Evolutionary conservation across 352 stramenopile species (phyloP).

Genomic region (Globisporangium cylindrosporum): DNA sequence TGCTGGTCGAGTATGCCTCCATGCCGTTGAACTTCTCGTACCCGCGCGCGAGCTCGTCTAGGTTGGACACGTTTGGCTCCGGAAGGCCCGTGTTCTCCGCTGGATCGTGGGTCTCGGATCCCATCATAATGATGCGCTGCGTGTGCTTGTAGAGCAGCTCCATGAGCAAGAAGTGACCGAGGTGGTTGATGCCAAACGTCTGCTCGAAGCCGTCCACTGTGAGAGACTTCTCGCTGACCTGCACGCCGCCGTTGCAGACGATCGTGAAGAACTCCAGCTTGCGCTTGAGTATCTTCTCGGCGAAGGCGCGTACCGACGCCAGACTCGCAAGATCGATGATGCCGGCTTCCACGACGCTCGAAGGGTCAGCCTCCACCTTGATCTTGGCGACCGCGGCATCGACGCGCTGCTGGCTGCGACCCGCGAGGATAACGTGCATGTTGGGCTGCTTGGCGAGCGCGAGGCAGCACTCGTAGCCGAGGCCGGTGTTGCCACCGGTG

Average conservation of each 20-base stretch:
- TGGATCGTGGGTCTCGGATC: slow-evolving; percentile 29
- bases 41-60: slow-evolving; percentile 23
- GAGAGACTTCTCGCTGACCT: too few relatives aligned
- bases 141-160: slow-evolving; percentile 20
- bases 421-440: slow-evolving; percentile 27
- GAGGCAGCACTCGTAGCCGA: too few relatives aligned
- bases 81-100: too few relatives aligned
- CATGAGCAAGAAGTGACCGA: slow-evolving; percentile 40
- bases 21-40: slow-evolving; percentile 17
- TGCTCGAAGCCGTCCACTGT: too few relatives aligned
- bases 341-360: slow-evolving; percentile 21
- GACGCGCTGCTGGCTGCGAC: slow-evolving; percentile 26
- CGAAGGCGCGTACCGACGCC: slow-evolving; percentile 23
- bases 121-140: slow-evolving; percentile 26
- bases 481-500: too few relatives aligned
- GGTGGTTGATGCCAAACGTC: slow-evolving; percentile 32
- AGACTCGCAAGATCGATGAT: slow-evolving; percentile 40
- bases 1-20: slow-evolving; percentile 28
- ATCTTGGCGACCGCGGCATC: slow-evolving; percentile 20
- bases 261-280: slow-evolving; percentile 26
- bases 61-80: slow-evolving; percentile 26
- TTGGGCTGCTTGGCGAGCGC: slow-evolving; percentile 28
- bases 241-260: slow-evolving; percentile 42
- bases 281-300: slow-evolving; percentile 13
- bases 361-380: too few relatives aligned